Evolutionary conservation across 1,139 yeast species (phyloP), one percentile per base, ranked within the genome.

Genomic region (Suhomyces guaymorum): DNA sequence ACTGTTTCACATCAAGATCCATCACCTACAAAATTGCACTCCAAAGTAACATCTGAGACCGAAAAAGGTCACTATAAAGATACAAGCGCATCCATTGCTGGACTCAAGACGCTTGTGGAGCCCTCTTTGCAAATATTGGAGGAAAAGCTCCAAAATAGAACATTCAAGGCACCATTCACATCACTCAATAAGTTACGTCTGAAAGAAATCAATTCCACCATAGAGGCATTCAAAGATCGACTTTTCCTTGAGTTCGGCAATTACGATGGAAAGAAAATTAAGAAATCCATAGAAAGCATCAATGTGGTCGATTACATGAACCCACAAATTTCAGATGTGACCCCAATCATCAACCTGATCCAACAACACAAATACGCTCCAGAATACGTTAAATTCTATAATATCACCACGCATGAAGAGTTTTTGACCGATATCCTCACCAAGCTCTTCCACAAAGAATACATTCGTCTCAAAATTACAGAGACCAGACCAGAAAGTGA

Each of bases 221-320:
- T 44, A 11, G 24, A 28, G 11, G 11, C 15, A 10, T 33, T 44
- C 26, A 26, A 25, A 5, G 16, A 22, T 4, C 19, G 33, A 14
- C 21, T 42, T 13, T 31, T 35, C 21, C 13, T 26, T 10, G 11
- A 18, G 12, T 15, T 8, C 8, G 19, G 7, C 19, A 17, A 17
- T 17, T 8, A 28, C 9, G n/a, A n/a, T n/a, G n/a, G n/a, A n/a
- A n/a, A n/a, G n/a, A n/a, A n/a, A n/a, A n/a, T n/a, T n/a, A n/a
- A n/a, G n/a, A 15, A 19, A 3, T 28, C 27, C 15, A 7, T 24
- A 7, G 7, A 11, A 8, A 25, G 27, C 14, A 35, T 22, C 19
- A 11, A 33, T 21, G 24, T 56, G 4, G 47, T 51, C 1, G 65
- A 63, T 39, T 64, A 43, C 32, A 47, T 65, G 26, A 63, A 65